These are phyloP conservation scores for Hyphodiscus sp. DNA, from an alignment of 2,329 filamentous ascomycete genomes.

Conservation along the genomic window DNA sequence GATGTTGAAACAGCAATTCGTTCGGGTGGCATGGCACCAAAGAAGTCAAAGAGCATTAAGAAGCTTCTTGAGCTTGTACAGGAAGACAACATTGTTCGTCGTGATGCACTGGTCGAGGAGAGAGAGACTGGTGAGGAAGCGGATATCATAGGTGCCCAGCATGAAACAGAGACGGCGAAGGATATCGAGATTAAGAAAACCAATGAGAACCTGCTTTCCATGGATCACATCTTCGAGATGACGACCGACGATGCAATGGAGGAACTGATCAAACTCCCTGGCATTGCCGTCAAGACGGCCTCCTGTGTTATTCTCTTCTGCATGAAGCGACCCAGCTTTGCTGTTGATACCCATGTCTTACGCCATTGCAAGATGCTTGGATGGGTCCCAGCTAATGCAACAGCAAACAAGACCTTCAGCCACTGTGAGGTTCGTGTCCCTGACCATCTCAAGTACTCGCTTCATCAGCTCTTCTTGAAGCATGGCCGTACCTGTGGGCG, in stretches of 20 bases:
- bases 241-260: constrained; percentile 42
- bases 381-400: constrained; percentile 48
- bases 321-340: constrained; percentile 46
- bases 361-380: constrained; percentile 46
- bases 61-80: constrained; percentile 66
- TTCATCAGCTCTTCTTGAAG: constrained; percentile 49
- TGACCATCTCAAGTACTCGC: constrained; percentile 45
- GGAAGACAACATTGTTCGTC: constrained; percentile 55
- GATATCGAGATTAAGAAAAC: constrained; percentile 50
- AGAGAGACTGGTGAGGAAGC: constrained; percentile 36
- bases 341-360: constrained; percentile 52
- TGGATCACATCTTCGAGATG: constrained; percentile 44
- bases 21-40: constrained; percentile 61
- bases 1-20: constrained; percentile 66
- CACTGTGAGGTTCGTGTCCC: constrained; percentile 49
- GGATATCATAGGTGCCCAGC: constrained; percentile 36
- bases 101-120: constrained; percentile 40
- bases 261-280: constrained; percentile 43
- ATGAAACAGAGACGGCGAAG: constrained; percentile 42
- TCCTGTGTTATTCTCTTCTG: constrained; percentile 52
- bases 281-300: constrained; percentile 51
- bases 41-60: constrained; percentile 69
- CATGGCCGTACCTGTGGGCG: constrained; percentile 45
- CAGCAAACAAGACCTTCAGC: constrained; percentile 41
- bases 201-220: constrained; percentile 50